Percentiles rank a stretch among this genome's conserved stretches.
phyloP scores from a whole-genome alignment of 306 rosid genomes.

The cucumber (Cucumis sativus) region Cucumber_9930_V3 NC_026657.2:12916001-12916500 shows the following conservation, averaged over 20 bases:
- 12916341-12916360: conserved; percentile 84
- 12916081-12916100: not conserved
- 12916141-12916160: conserved; percentile 98
- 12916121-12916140: conserved; percentile 84
- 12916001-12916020: conserved; percentile 55
- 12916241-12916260: conserved; percentile 88
- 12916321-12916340: conserved; percentile 72
- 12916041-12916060: not conserved
- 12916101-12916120: conserved; percentile 54
- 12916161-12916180: conserved; percentile 89
- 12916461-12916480: conserved; percentile 55
- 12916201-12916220: conserved; percentile 96
- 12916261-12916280: conserved; percentile 89
- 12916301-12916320: conserved; percentile 64
- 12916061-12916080: not conserved
- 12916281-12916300: conserved; percentile 80
- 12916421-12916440: conserved; percentile 61
- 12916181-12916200: conserved; percentile 85
- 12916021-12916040: not conserved
- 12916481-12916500: conserved; percentile 80
- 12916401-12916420: conserved; percentile 44
- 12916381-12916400: conserved; percentile 65
- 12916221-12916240: conserved; percentile 92
- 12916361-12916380: conserved; percentile 67
- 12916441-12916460: conserved; percentile 92